These are phyloP conservation scores for Ambrosia artemisiifolia DNA, from an alignment of 129 eudicot species.

Conservation along the genomic window DNA sequence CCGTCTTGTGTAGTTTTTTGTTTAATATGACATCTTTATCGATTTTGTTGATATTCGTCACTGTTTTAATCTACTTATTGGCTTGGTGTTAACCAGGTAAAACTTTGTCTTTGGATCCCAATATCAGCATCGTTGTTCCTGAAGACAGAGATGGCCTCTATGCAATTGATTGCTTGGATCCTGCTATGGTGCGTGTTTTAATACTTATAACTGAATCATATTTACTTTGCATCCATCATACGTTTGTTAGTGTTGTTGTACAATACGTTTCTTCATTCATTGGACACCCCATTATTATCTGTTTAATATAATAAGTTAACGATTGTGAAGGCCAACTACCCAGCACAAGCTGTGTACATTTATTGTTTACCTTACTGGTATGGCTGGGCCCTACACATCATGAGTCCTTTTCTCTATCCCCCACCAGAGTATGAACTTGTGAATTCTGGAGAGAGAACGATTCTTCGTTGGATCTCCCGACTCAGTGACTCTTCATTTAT, in stretches of 20 bases:
- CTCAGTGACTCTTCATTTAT: no score
- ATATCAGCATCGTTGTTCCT: conserved; percentile 71
- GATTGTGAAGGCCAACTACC: no score
- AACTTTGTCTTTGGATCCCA: conserved; percentile 61
- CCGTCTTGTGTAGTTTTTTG: neutral
- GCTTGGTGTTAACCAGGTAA: conserved; percentile 57
- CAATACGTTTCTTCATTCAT: neutral
- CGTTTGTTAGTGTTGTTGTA: neutral
- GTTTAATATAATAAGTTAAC: no score
- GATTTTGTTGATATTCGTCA: neutral
- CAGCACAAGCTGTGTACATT: no score
- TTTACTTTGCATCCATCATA: conserved; percentile 3
- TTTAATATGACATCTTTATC: neutral
- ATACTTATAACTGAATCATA: neutral
- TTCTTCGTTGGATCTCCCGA: no score
- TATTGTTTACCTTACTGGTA: no score
- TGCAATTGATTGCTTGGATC: conserved; percentile 95
- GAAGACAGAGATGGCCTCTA: conserved; percentile 81
- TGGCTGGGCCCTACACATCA: neutral
- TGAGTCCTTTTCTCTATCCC: neutral
- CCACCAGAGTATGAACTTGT: neutral
- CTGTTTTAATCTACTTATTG: conserved; percentile 2
- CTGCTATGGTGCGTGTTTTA: conserved; percentile 69
- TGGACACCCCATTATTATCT: neutral
- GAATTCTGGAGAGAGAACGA: no score